phyloP scores from a whole-genome alignment of 768 basidiomycete species.

The Naganishia antarctica region DNA sequence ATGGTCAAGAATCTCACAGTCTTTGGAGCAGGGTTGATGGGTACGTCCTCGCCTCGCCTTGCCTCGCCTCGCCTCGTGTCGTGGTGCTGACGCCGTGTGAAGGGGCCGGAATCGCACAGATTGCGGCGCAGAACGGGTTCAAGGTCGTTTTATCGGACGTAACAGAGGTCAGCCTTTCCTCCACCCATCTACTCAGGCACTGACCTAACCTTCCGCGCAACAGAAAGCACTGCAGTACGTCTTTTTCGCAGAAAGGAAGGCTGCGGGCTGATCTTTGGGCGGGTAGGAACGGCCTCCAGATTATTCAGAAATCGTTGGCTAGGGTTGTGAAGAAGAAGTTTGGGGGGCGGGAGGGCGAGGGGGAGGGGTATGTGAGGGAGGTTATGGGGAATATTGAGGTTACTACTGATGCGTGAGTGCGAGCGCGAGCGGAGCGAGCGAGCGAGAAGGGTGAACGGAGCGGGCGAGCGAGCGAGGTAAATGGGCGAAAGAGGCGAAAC shows the following conservation, averaged over 20 bases:
- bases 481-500: no score
- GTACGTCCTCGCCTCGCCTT: slow-evolving; percentile 31
- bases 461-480: no score
- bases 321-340: slow-evolving; percentile 49
- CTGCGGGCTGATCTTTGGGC: neutral
- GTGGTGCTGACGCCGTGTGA: slow-evolving; percentile 18
- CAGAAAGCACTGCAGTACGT: slow-evolving; percentile 23
- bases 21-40: slow-evolving; percentile 53
- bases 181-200: neutral
- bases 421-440: neutral
- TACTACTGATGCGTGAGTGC: slow-evolving; percentile 50
- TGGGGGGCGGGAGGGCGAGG: slow-evolving; percentile 19
- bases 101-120: slow-evolving; percentile 53
- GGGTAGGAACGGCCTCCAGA: slow-evolving; percentile 47
- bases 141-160: slow-evolving; percentile 51
- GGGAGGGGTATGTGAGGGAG: slow-evolving; percentile 20
- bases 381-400: slow-evolving; percentile 48
- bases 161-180: slow-evolving; percentile 47
- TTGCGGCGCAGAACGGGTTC: slow-evolving; percentile 51
- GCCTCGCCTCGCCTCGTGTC: no score
- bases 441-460: no score
- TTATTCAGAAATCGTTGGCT: slow-evolving; percentile 51
- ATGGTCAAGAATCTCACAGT: slow-evolving; percentile 48
- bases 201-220: neutral
- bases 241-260: neutral